These are phyloP conservation scores for Microbotryum violaceum DNA, from an alignment of 1,284 basidiomycete genomes.

Conservation along the genomic window DNA sequence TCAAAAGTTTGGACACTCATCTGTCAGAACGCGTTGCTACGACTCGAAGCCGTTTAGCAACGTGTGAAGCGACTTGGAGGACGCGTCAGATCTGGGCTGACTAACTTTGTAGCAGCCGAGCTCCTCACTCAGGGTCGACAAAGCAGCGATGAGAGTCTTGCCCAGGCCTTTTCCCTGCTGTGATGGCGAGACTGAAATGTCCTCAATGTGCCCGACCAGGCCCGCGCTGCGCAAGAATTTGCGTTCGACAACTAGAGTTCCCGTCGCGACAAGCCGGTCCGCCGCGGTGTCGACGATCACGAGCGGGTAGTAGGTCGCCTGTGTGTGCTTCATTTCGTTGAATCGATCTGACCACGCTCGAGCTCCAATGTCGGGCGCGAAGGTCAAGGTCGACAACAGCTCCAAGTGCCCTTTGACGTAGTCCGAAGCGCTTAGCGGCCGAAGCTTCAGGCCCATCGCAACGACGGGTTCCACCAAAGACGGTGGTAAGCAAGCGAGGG, in stretches of 20 bases:
- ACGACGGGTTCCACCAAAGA: too few relatives aligned
- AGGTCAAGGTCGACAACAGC: conserved; percentile 72
- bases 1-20: neutral
- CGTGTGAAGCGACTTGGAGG: conserved; percentile 44
- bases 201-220: conserved; percentile 88
- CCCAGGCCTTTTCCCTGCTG: conserved; percentile 88
- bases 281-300: conserved; percentile 69
- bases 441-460: conserved; percentile 52
- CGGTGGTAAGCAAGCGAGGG: too few relatives aligned
- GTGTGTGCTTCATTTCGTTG: conserved; percentile 47
- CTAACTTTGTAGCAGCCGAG: conserved; percentile 44
- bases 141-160: conserved; percentile 71
- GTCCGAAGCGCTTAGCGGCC: conserved; percentile 80
- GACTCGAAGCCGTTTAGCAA: conserved; percentile 58
- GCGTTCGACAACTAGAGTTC: conserved; percentile 77
- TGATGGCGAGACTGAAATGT: conserved; percentile 82
- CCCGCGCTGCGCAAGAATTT: conserved; percentile 82
- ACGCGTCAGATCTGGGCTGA: neutral
- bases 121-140: conserved; percentile 41
- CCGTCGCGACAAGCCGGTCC: conserved; percentile 76
- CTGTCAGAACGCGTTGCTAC: neutral
- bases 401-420: conserved; percentile 73
- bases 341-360: conserved; percentile 63
- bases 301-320: conserved; percentile 70
- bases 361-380: conserved; percentile 66